phyloP scores from a whole-genome alignment of 1,139 yeast species.

The Scheffersomyces cryptocercus region DNA sequence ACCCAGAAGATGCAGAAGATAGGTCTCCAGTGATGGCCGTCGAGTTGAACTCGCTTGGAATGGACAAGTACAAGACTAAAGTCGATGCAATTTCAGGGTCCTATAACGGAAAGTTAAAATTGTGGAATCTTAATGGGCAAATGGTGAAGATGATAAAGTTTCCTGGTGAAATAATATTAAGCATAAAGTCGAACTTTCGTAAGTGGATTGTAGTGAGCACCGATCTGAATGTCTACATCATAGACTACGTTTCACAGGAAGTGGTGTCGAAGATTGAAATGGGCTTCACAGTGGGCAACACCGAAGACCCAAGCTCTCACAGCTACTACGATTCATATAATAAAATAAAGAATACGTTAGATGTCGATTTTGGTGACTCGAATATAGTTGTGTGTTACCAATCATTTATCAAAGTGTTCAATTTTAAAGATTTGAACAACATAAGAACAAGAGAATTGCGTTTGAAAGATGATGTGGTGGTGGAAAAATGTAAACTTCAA shows the following conservation, averaged over 20 bases:
- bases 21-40: conserved; percentile 20
- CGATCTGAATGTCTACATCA: conserved; percentile 16
- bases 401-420: conserved; percentile 25
- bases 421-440: conserved; percentile 15
- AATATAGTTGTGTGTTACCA: conserved; percentile 34
- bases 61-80: conserved; percentile 25
- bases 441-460: conserved; percentile 5
- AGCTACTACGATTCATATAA: conserved; percentile 5
- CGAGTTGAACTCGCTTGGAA: conserved; percentile 18
- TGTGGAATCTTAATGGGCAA: conserved; percentile 32
- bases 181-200: conserved; percentile 33
- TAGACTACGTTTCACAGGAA: conserved; percentile 20
- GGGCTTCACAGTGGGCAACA: conserved; percentile 11
- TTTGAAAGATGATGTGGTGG: conserved; percentile 15
- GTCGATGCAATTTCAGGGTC: conserved; percentile 32
- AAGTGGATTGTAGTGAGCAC: conserved; percentile 27
- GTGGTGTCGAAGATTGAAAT: conserved; percentile 13
- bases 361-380: conserved; percentile 58
- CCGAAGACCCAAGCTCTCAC: conserved; percentile 3
- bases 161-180: conserved; percentile 18
- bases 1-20: conserved; percentile 9
- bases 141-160: conserved; percentile 15
- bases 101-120: conserved; percentile 22
- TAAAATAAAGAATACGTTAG: conserved; percentile 17
- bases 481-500: conserved; percentile 23